phyloP scores from a whole-genome alignment of 2,329 filamentous ascomycete genomes.

The Chaetomium globosum region DNA sequence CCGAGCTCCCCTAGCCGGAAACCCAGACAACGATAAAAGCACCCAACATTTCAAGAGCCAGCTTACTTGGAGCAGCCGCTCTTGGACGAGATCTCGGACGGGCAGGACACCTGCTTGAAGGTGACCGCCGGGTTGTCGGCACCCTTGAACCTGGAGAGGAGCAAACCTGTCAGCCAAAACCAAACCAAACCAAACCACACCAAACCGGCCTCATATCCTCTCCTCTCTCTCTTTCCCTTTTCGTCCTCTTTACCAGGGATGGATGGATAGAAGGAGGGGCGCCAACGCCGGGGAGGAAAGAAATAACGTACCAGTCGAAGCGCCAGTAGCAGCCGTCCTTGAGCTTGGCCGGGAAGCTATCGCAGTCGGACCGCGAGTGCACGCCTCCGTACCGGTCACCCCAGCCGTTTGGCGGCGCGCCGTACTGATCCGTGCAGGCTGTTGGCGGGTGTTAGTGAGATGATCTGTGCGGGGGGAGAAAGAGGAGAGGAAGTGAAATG shows the following conservation, averaged over 20 bases:
- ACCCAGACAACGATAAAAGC: neutral
- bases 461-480: constrained; percentile 5
- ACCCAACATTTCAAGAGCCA: neutral
- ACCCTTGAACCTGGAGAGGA: constrained; percentile 51
- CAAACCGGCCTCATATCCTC: too few relatives aligned
- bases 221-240: too few relatives aligned
- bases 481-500: neutral
- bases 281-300: too few relatives aligned
- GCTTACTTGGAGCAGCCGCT: constrained; percentile 40
- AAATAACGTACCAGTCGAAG: constrained; percentile 55
- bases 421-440: constrained; percentile 49
- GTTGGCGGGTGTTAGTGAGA: neutral
- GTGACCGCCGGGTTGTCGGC: constrained; percentile 60
- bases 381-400: constrained; percentile 63
- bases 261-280: too few relatives aligned
- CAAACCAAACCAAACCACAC: too few relatives aligned
- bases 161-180: neutral
- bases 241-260: too few relatives aligned
- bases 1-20: neutral
- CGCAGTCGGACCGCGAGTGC: constrained; percentile 53
- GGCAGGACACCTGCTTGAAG: constrained; percentile 55
- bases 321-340: constrained; percentile 64
- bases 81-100: constrained; percentile 39
- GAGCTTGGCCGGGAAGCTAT: constrained; percentile 55
- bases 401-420: constrained; percentile 53